These are phyloP conservation scores for Erythrobasidium hasegawianum DNA, from an alignment of 1,284 basidiomycete genomes.

Conservation along the genomic window DNA sequence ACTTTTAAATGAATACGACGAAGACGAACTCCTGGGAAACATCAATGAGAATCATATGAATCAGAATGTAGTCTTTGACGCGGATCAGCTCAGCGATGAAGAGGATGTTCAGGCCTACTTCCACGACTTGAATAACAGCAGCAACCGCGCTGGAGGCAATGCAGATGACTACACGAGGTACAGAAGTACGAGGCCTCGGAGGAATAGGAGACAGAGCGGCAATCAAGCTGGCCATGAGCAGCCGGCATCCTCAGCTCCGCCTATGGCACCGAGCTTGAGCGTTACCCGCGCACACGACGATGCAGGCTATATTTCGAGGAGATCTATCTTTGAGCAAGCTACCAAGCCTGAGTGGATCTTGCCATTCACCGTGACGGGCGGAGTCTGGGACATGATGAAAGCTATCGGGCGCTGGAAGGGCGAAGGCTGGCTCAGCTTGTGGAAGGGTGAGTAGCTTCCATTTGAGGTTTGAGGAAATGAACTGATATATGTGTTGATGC, in stretches of 20 bases:
- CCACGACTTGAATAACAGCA: conserved; percentile 49
- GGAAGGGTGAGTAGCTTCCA: conserved; percentile 68
- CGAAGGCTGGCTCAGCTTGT: conserved; percentile 81
- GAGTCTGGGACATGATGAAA: conserved; percentile 95
- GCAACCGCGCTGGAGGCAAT: not conserved
- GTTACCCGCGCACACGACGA: conserved; percentile 21
- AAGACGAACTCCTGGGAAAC: conserved; percentile 37
- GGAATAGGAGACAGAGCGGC: conserved; percentile 4
- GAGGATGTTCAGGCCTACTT: conserved; percentile 57
- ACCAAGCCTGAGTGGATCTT: conserved; percentile 78
- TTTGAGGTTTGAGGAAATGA: not conserved
- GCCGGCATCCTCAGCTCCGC: conserved; percentile 13
- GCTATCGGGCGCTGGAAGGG: conserved; percentile 72
- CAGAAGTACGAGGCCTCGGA: not conserved
- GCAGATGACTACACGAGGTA: conserved; percentile 1
- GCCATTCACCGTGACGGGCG: conserved; percentile 75
- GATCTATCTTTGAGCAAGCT: conserved; percentile 64
- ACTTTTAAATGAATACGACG: conserved; percentile 16
- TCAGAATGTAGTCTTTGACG: conserved; percentile 18
- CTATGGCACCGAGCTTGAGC: conserved; percentile 17
- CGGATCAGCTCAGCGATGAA: conserved; percentile 47
- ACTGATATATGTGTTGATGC: not conserved
- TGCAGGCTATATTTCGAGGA: conserved; percentile 57
- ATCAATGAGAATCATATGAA: conserved; percentile 51
- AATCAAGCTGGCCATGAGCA: not conserved